Percentiles rank a stretch among this genome's conserved stretches.
Conservation (phyloP, 345 rosid species). For the Conringia planisiliqua region DNA sequence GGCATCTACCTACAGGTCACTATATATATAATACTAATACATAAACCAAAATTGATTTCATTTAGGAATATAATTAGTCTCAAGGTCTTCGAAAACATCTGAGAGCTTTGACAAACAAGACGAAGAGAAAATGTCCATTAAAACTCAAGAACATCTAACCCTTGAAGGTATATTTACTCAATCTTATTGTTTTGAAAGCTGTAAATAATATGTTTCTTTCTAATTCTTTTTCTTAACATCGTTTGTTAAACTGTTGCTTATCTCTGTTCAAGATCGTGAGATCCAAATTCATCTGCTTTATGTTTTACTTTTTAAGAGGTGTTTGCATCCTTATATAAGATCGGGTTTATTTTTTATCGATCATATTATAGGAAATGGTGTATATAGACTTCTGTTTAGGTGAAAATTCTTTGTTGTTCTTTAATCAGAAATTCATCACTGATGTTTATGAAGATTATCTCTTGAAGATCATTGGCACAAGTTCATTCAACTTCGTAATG, state of each 20-base stretch:
- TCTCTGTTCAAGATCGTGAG: conserved; percentile 4
- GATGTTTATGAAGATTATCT: neutral
- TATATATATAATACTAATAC: neutral
- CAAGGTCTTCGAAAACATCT: conserved; percentile 6
- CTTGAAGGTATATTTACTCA: conserved; percentile 13
- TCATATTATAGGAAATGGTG: neutral
- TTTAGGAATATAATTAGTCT: neutral
- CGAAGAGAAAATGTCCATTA: conserved; percentile 26
- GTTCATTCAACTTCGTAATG: neutral
- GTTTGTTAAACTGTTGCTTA: neutral
- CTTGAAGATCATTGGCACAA: conserved; percentile 8
- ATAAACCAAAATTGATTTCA: neutral
- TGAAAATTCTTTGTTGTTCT: neutral
- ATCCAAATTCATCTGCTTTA: neutral
- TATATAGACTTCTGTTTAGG: neutral
- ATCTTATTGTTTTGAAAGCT: neutral
- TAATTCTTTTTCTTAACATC: neutral
- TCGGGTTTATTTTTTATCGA: neutral
- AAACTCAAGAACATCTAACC: conserved; percentile 26
- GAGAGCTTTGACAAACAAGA: conserved; percentile 16
- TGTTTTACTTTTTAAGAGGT: neutral
- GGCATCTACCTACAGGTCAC: conserved; percentile 13
- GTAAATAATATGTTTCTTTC: neutral
- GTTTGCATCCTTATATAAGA: neutral
- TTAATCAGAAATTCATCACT: neutral